These are phyloP conservation scores for Colletotrichum sp. DNA, from an alignment of 2,329 filamentous ascomycete species.

Conservation along the genomic window DNA sequence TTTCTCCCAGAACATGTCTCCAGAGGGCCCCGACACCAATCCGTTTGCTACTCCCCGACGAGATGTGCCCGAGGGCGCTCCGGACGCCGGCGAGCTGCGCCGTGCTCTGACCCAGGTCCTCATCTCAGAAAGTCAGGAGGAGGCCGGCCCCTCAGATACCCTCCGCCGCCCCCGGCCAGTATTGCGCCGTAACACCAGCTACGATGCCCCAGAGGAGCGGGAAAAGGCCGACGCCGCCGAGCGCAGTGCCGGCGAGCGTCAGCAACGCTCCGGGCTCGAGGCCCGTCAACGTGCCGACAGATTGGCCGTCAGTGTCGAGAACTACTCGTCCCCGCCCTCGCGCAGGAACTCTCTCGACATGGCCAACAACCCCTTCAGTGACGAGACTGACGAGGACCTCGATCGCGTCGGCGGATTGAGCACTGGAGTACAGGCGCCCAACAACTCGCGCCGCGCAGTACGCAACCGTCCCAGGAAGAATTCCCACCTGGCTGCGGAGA, in stretches of 20 bases:
- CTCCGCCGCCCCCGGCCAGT: constrained; percentile 38
- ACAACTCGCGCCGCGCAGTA: not conserved
- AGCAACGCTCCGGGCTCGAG: constrained; percentile 44
- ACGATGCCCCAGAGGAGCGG: constrained; percentile 43
- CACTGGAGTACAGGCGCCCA: not conserved
- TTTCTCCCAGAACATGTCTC: constrained; percentile 8
- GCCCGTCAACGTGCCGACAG: constrained; percentile 43
- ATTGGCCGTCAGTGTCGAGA: constrained; percentile 43
- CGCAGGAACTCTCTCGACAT: constrained; percentile 9
- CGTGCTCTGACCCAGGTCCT: constrained; percentile 43
- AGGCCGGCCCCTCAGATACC: constrained; percentile 6
- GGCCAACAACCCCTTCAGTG: not conserved
- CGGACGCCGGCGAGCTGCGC: constrained; percentile 42
- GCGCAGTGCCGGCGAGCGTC: constrained; percentile 38
- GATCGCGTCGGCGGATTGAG: not conserved
- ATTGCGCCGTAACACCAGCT: constrained; percentile 48
- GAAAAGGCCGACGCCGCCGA: constrained; percentile 45
- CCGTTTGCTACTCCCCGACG: constrained; percentile 17
- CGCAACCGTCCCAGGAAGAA: constrained; percentile 17
- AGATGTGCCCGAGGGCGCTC: constrained; percentile 33
- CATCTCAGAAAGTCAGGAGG: constrained; percentile 30
- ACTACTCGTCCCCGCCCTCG: constrained; percentile 36
- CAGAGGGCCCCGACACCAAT: constrained; percentile 8
- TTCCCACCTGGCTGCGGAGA: constrained; percentile 32
- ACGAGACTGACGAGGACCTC: constrained; percentile 5